A percentile compares a stretch with the other conserved stretches of the same genome.
phyloP scores from a whole-genome alignment of 2,329 filamentous ascomycete genomes.

The Botrytis cinerea region DNA sequence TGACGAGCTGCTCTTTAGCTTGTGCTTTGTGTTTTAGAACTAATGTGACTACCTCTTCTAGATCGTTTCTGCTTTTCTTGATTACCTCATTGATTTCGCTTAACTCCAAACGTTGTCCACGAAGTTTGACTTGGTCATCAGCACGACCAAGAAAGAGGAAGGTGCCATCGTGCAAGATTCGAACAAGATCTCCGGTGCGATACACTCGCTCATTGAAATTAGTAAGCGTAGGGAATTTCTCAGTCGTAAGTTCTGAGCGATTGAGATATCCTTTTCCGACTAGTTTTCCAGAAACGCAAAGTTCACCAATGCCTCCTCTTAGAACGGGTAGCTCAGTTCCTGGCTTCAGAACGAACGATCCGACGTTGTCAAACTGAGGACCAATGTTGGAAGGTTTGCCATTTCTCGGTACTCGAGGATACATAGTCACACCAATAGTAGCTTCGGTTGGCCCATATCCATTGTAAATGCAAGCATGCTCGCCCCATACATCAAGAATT shows the following conservation, averaged over 20 bases:
- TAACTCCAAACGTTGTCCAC: conserved; percentile 85
- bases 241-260: conserved; percentile 71
- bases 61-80: conserved; percentile 56
- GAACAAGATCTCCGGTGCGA: conserved; percentile 84
- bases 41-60: conserved; percentile 72
- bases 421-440: conserved; percentile 91
- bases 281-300: conserved; percentile 83
- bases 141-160: conserved; percentile 87
- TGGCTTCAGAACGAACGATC: conserved; percentile 74
- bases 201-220: conserved; percentile 67
- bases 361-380: conserved; percentile 82
- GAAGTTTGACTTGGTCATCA: conserved; percentile 89
- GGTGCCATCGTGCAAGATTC: conserved; percentile 75
- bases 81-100: conserved; percentile 89
- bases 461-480: conserved; percentile 81
- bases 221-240: conserved; percentile 70
- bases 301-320: conserved; percentile 78
- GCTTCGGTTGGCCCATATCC: conserved; percentile 91
- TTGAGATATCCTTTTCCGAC: conserved; percentile 91
- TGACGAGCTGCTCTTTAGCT: conserved; percentile 79
- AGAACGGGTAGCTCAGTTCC: conserved; percentile 71
- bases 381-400: conserved; percentile 89
- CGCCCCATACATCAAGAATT: conserved; percentile 83
- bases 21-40: conserved; percentile 71
- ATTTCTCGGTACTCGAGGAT: conserved; percentile 73